These are phyloP conservation scores for Leccinum arenicola DNA, from an alignment of 768 basidiomycete species.

Conservation along the genomic window DNA sequence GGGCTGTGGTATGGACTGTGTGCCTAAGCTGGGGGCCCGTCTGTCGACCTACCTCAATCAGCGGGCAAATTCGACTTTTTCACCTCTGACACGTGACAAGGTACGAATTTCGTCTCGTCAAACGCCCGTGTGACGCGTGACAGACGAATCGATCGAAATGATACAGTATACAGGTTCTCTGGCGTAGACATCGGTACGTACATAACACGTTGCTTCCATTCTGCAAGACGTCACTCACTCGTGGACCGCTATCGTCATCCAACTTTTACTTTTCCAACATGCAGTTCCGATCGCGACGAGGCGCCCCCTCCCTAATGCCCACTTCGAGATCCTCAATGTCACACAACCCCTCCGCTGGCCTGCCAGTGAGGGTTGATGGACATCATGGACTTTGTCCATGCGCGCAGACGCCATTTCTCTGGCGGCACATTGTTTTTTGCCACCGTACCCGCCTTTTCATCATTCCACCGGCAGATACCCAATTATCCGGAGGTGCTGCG, in stretches of 20 bases:
- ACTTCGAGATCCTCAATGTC: conserved; percentile 66
- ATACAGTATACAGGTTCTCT: conserved; percentile 57
- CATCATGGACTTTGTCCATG: conserved; percentile 48
- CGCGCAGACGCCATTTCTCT: conserved; percentile 49
- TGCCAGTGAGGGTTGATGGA: conserved; percentile 47
- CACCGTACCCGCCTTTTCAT: conserved; percentile 10
- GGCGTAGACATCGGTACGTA: conserved; percentile 75
- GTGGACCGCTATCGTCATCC: not conserved
- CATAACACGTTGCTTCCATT: conserved; percentile 9
- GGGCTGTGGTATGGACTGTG: too few relatives aligned
- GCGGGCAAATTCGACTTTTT: too few relatives aligned
- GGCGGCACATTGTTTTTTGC: conserved; percentile 44
- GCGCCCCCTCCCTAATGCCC: conserved; percentile 57
- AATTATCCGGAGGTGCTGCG: conserved; percentile 51
- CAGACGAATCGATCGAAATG: too few relatives aligned
- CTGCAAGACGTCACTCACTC: conserved; percentile 12
- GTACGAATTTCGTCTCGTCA: too few relatives aligned
- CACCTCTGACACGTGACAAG: too few relatives aligned
- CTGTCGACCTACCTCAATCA: too few relatives aligned
- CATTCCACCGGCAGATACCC: conserved; percentile 42
- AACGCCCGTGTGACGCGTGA: too few relatives aligned
- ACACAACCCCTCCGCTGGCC: conserved; percentile 50
- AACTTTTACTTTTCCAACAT: conserved; percentile 5
- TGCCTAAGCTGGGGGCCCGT: too few relatives aligned
- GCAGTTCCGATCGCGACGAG: conserved; percentile 72